These are phyloP conservation scores for Zoysia matrella DNA, from an alignment of 202 grass and related monocot species.

Conservation along the genomic window DNA sequence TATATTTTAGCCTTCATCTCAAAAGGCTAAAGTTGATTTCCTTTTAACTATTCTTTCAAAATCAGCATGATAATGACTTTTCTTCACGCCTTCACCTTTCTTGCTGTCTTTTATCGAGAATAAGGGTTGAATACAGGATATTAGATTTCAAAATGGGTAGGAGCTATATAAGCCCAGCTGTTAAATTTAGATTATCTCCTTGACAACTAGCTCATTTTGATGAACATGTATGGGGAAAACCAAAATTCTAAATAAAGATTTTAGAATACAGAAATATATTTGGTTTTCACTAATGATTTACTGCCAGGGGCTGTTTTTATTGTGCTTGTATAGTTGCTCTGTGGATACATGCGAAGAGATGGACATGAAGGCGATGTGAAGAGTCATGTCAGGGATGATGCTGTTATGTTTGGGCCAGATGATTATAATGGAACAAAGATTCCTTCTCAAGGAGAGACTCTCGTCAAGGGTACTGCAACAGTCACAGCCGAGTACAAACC, in stretches of 20 bases:
- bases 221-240: neutral
- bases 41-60: neutral
- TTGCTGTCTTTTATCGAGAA: slow-evolving; percentile 9
- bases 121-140: neutral
- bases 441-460: slow-evolving; percentile 74
- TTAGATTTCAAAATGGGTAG: neutral
- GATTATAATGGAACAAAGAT: slow-evolving; percentile 69
- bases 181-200: slow-evolving; percentile 6
- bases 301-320: slow-evolving; percentile 95
- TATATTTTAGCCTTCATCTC: neutral
- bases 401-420: slow-evolving; percentile 49
- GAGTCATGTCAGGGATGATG: slow-evolving; percentile 47
- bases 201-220: neutral
- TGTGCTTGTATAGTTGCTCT: slow-evolving; percentile 80
- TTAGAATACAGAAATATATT: slow-evolving; percentile 61
- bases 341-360: slow-evolving; percentile 66
- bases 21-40: slow-evolving; percentile 7
- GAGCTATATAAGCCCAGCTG: neutral
- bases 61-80: neutral
- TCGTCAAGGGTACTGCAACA: slow-evolving; percentile 65
- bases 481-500: slow-evolving; percentile 80
- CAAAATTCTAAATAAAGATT: slow-evolving; percentile 6
- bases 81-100: neutral
- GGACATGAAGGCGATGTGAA: slow-evolving; percentile 43
- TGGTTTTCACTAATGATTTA: slow-evolving; percentile 99